These are phyloP conservation scores for Candida hispaniensis DNA, from an alignment of 805 yeast species.

Conservation along the genomic window DNA sequence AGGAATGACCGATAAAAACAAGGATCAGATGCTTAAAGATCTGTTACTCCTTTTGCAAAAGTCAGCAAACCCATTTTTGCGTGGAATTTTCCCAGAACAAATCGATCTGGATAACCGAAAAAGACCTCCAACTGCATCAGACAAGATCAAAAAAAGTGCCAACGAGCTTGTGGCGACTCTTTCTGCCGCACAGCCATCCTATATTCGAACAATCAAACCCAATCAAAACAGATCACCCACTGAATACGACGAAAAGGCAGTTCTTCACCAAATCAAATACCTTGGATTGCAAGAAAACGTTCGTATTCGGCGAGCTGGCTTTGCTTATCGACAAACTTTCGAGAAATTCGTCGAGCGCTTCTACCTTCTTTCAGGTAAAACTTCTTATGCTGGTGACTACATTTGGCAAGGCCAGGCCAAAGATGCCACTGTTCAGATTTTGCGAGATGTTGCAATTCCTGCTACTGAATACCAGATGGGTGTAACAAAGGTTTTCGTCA, in stretches of 20 bases:
- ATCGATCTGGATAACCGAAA: conserved; percentile 57
- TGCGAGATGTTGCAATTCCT: conserved; percentile 60
- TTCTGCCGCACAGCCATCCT: conserved; percentile 86
- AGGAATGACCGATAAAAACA: conserved; percentile 93
- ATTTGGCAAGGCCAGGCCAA: conserved; percentile 53
- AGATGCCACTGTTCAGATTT: conserved; percentile 43
- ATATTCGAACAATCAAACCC: conserved; percentile 95
- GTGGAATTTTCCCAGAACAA: conserved; percentile 49
- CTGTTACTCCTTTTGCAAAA: conserved; percentile 67
- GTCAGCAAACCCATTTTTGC: conserved; percentile 55
- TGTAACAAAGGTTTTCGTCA: conserved; percentile 82
- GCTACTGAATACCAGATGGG: conserved; percentile 81
- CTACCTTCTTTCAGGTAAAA: conserved; percentile 71
- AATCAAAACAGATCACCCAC: conserved; percentile 85
- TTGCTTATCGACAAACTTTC: conserved; percentile 93
- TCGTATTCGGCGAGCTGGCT: conserved; percentile 95
- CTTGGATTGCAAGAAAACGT: conserved; percentile 95
- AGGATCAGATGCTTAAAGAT: conserved; percentile 86
- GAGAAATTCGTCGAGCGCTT: conserved; percentile 94
- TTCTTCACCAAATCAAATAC: conserved; percentile 89
- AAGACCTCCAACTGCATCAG: conserved; percentile 94
- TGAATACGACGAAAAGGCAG: conserved; percentile 82
- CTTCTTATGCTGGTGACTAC: conserved; percentile 84
- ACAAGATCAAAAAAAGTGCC: conserved; percentile 86
- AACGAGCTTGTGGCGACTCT: conserved; percentile 81